Evolutionary conservation across 139 green algal genomes (phyloP), one percentile per base, ranked within the genome.

Genomic region (Picochlorum sp.): DNA sequence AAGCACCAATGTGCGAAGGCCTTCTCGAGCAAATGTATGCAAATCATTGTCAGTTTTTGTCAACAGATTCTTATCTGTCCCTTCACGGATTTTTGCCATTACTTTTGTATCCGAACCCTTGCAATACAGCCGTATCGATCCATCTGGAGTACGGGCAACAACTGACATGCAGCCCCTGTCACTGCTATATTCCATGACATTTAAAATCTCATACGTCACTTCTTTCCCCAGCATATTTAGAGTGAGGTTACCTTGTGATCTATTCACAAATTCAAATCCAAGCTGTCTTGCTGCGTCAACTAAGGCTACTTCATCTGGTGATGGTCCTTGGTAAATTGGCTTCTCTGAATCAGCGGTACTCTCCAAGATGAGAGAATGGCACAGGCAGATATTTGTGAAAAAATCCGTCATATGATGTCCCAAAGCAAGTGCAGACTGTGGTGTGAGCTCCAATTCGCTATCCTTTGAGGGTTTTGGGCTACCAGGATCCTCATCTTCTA

Each of bases 251-350:
- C 78, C 63, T 20, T 74, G 72, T 1, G 69, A 66, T 60, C 89
- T 77, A 11, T 66, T 66, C 34, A 86, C 57, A 38, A 97, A 89
- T 54, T 82, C 78, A 71, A 91, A 96, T 30, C 92, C 92, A 49
- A 97, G 64, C 62, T 85, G 84, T 34, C 91, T 87, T 3, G 89
- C 92, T 13, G 87, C 93, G 45, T 92, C 78, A 61, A 99, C 91
- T 51, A 99, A 79, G 7, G 93, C 93, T 57, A 90, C 85, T 80
- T 99, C 93, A 72, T 99, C 93, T 10, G 93, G 93, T 0, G 87
- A 96, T 1, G 87, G 73, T n/a, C 89, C 88, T 85, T 85, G 73
- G 58, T 76, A 84, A 21, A 80, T 6, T 23, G 59, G 23, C 1
- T 58, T 49, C 6, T 50, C 65, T 23, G n/a, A 68, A 20, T 64